Evolutionary conservation across 164 flowering plant genomes (phyloP), one percentile per base, ranked within the genome.

Genomic region (Tetrastigma voinierianum): DNA sequence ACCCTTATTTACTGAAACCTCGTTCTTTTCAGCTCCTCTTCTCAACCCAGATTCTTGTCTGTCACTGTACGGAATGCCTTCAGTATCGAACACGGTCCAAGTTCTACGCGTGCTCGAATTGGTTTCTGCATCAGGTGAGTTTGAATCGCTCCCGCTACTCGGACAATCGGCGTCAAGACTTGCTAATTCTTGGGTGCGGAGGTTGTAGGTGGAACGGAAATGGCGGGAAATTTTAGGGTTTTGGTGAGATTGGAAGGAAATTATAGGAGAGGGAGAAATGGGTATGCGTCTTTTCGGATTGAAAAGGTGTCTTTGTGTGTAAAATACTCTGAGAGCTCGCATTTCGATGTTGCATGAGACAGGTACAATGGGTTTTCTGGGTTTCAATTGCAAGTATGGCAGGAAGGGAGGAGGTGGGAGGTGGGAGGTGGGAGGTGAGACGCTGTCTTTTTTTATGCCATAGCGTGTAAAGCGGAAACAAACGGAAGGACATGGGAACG

Each of bases 291-390:
- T 51, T 11, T 55, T 45, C 54, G 61, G 58, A 59, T 23, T 11
- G 66, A 81, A 46, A 52, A 74, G 44, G 51, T 55, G 67, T 51
- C 58, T 78, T 6, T 67, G 76, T 19, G 57, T 15, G 67, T 40
- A 63, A 68, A 87, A 54, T 1, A 65, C 17, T 46, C 80, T 78
- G 10, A 85, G 51, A 8, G 72, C 71, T 57, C 69, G 70, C 88
- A 86, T 86, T 25, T 81, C 80, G 52, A 64, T n/a, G n/a, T 68
- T 78, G 87, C 81, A 81, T 83, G 14, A 10, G 63, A 61, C 51
- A 46, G 23, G 24, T 44, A 46, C 61, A 6, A 55, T 21, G 18
- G 17, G 14, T 25, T 25, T 25, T 25, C 40, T 25, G 20, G 32
- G 23, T 51, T 40, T 49, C 48, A 21, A 20, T 40, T 10, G 51